Base-by-base conservation (phyloP, 108 stramenopile genomes). In the Phaeodactylum tricornutum region DNA sequence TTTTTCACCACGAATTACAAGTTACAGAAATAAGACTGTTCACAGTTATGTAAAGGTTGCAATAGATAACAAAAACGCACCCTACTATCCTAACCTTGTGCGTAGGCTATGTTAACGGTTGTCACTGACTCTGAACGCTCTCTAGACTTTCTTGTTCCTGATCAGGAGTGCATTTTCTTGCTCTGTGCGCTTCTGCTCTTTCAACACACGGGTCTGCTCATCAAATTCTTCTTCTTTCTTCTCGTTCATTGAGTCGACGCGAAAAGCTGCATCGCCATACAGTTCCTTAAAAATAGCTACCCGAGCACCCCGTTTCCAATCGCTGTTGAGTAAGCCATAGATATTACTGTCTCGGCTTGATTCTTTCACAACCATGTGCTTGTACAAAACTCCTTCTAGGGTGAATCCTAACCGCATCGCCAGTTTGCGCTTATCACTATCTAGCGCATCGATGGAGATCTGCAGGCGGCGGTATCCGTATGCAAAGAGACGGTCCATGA, bases 261-360 rank as follows among this genome's bases (percentile, higher is more conserved):
- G 73, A 8, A 51, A 39, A 37, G 66, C 60, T 14, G 66, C 47
- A 15, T 41, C 72, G 28, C 88, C 88, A 51, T 91, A 75, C 30
- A 86, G 53, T 42, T 84, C 84, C 50, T 66, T 65, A 19, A 64
- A 69, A 35, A 89, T 38, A 4, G 72, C 69, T 5, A 54, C 55
- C 27, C 82, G 47, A 3, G 81, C 80, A 24, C 87, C 87, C 55
- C 78, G 77, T 29, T 83, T 74, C 87, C 87, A 89, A 66, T 89
- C 87, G 41, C 71, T 81, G 41, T 89, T 89, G 41, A 89, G 66
- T 76, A 89, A 79, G 2, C 75, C 83, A 39, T 85, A 85, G n/a
- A 85, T 64, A 40, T 66, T 52, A 44, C 74, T 74, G 55, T 89
- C 87, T 26, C 87, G 54, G 61, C 75, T 85, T 9, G 83, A 59